Conservation (phyloP, 805 yeast genomes). For the Kodamaea neixiangensis region DNA sequence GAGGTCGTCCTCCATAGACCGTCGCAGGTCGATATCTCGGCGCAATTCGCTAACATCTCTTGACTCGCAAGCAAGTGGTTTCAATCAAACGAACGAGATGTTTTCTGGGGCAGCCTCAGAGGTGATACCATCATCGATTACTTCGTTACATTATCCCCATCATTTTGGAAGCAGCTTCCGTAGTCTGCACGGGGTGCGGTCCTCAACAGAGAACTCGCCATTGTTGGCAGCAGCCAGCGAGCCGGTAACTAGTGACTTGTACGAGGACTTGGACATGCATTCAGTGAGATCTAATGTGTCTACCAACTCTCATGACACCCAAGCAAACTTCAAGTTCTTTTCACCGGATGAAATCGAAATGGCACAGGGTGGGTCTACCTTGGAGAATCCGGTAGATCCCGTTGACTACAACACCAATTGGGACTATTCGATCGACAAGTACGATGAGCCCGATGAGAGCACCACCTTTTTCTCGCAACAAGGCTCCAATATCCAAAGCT, state of each 20-base stretch:
- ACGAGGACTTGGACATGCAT: constrained; percentile 30
- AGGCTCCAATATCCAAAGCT: constrained; percentile 8
- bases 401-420: constrained; percentile 76
- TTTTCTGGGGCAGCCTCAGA: constrained; percentile 79
- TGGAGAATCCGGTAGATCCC: constrained; percentile 55
- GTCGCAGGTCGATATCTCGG: constrained; percentile 23
- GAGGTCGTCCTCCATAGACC: constrained; percentile 19
- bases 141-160: constrained; percentile 73
- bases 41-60: constrained; percentile 35
- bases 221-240: constrained; percentile 24
- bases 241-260: neutral
- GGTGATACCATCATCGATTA: constrained; percentile 73
- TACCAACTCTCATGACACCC: constrained; percentile 37
- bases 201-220: constrained; percentile 38
- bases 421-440: constrained; percentile 61
- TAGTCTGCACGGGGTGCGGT: constrained; percentile 13
- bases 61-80: constrained; percentile 27
- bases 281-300: constrained; percentile 39
- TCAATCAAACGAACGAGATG: constrained; percentile 61
- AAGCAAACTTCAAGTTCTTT: constrained; percentile 70
- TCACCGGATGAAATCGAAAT: constrained; percentile 77
- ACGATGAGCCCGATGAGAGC: constrained; percentile 20
- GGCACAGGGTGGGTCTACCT: constrained; percentile 86
- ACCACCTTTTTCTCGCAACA: constrained; percentile 11
- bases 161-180: constrained; percentile 35